phyloP scores from a whole-genome alignment of 2,329 filamentous ascomycete species.

The Neopestalotiopsis sp. region DNA sequence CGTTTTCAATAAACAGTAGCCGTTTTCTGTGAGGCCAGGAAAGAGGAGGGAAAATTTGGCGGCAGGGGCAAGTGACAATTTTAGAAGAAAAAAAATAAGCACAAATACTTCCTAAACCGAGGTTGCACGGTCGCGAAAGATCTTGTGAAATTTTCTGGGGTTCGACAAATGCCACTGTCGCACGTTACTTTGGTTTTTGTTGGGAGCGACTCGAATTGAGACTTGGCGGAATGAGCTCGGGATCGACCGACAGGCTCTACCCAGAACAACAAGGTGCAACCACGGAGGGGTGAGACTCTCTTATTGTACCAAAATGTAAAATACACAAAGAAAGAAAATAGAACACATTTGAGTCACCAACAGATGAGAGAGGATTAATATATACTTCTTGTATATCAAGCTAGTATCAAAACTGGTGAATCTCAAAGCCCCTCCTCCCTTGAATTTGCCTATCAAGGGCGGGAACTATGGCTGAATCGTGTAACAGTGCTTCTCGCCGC shows the following conservation, averaged over 20 bases:
- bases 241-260: neutral
- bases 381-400: neutral
- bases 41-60: neutral
- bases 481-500: neutral
- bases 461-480: neutral
- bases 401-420: neutral
- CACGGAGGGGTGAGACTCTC: neutral
- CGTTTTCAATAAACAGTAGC: neutral
- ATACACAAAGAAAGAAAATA: neutral
- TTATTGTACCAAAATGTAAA: neutral
- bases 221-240: constrained; percentile 14
- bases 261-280: neutral
- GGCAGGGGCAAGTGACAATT: neutral
- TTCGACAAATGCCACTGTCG: constrained; percentile 2
- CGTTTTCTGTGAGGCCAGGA: neutral
- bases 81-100: neutral
- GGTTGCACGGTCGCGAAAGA: neutral
- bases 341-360: neutral
- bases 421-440: neutral
- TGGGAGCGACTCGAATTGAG: constrained; percentile 3
- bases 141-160: constrained; percentile 3
- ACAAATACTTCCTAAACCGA: constrained; percentile 3
- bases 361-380: neutral
- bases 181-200: constrained; percentile 10
- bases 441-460: neutral